Conservation (phyloP, 164 flowering plant species). For the Berberis thunbergii region DNA sequence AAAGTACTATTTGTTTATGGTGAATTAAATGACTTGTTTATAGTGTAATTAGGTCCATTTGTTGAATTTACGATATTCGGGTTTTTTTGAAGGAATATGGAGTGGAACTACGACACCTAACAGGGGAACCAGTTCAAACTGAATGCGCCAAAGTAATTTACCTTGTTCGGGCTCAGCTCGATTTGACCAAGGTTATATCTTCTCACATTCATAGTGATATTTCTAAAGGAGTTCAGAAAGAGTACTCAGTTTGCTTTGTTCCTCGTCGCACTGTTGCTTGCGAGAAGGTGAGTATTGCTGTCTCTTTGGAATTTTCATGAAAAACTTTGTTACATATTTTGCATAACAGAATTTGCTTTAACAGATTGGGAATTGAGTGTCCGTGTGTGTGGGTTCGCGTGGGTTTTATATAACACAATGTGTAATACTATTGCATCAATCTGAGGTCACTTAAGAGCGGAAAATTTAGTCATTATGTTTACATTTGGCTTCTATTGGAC, state of each 20-base stretch:
- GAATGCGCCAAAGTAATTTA: constrained; percentile 73
- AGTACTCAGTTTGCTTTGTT: constrained; percentile 74
- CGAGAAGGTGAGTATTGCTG: constrained; percentile 55
- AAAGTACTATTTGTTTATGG: constrained; percentile 30
- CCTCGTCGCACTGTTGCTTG: constrained; percentile 93
- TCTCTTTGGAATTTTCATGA: too few relatives aligned
- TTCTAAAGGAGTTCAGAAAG: constrained; percentile 73
- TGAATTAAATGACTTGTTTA: background rate
- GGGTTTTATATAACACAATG: too few relatives aligned
- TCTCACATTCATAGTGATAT: constrained; percentile 54
- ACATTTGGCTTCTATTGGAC: too few relatives aligned
- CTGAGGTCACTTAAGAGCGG: too few relatives aligned
- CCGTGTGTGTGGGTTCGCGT: too few relatives aligned
- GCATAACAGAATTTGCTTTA: too few relatives aligned
- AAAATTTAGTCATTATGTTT: too few relatives aligned
- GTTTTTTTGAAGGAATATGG: constrained; percentile 55
- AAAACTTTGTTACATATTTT: too few relatives aligned
- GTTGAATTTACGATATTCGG: background rate
- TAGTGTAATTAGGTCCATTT: background rate
- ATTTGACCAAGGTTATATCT: constrained; percentile 56
- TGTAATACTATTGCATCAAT: too few relatives aligned
- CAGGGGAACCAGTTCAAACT: constrained; percentile 63
- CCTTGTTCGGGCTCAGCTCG: constrained; percentile 59
- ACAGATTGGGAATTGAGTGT: too few relatives aligned
- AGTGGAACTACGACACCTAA: constrained; percentile 63